These are phyloP conservation scores for Lecanicillium sp. DNA, from an alignment of 2,329 filamentous ascomycete genomes.

Conservation along the genomic window DNA sequence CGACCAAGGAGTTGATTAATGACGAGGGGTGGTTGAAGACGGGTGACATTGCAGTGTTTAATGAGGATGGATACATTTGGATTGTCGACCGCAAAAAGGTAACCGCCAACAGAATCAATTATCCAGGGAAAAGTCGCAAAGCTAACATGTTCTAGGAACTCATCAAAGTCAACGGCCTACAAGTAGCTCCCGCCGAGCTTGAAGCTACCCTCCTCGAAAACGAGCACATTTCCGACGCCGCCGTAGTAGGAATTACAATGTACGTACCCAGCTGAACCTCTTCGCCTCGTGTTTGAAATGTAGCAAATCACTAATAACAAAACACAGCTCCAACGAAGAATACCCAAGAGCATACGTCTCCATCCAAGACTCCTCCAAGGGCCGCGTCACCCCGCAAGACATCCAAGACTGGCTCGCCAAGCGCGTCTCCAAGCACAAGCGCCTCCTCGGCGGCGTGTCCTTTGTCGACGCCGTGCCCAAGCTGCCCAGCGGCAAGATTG, in stretches of 20 bases:
- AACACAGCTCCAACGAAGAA: constrained; percentile 34
- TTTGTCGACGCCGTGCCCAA: constrained; percentile 51
- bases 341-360: constrained; percentile 45
- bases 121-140: constrained; percentile 3
- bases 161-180: constrained; percentile 50
- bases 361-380: constrained; percentile 35
- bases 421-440: constrained; percentile 43
- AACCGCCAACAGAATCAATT: too few species aligned
- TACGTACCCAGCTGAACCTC: constrained; percentile 16
- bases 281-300: neutral
- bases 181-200: constrained; percentile 52
- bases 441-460: constrained; percentile 39
- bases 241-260: constrained; percentile 44
- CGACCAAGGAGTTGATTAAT: constrained; percentile 41
- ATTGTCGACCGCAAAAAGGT: constrained; percentile 40
- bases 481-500: constrained; percentile 49
- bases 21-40: constrained; percentile 50
- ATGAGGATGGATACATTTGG: constrained; percentile 38
- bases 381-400: constrained; percentile 37
- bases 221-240: constrained; percentile 44
- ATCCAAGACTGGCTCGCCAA: constrained; percentile 40
- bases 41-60: constrained; percentile 44
- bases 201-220: constrained; percentile 43
- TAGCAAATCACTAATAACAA: neutral
- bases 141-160: constrained; percentile 34